phyloP scores from a whole-genome alignment of 495 filamentous ascomycete species.

The Trypethelium eluteriae region DNA sequence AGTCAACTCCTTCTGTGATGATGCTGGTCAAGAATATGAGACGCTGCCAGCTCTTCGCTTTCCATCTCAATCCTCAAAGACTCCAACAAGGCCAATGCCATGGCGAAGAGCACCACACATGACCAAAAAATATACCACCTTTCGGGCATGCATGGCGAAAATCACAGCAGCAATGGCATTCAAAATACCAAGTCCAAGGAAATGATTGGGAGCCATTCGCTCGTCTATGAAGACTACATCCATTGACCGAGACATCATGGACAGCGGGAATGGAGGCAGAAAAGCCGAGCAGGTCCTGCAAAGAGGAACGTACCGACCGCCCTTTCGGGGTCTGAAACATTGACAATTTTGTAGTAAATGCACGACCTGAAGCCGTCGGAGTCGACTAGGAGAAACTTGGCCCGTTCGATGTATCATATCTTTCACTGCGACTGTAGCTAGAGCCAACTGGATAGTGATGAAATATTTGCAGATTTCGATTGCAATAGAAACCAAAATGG shows the following conservation, averaged over 20 bases:
- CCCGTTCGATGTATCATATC: neutral
- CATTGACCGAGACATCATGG: neutral
- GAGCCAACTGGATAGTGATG: neutral
- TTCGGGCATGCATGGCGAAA: conserved; percentile 16
- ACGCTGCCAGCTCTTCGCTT: neutral
- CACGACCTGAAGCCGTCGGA: neutral
- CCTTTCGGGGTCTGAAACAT: neutral
- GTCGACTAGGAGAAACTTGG: neutral
- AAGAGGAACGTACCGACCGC: neutral
- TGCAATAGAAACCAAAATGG: neutral
- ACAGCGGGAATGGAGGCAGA: neutral
- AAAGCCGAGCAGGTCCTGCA: neutral
- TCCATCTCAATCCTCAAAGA: conserved; percentile 15
- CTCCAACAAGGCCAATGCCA: conserved; percentile 13
- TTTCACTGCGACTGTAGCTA: neutral
- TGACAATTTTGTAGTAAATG: neutral
- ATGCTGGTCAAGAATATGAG: neutral
- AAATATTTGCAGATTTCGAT: neutral
- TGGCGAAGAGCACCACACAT: conserved; percentile 15
- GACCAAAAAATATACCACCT: conserved; percentile 19
- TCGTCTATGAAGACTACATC: neutral
- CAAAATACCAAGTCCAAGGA: neutral
- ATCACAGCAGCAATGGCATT: conserved; percentile 12
- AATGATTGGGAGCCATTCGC: neutral
- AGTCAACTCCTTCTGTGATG: too few species aligned